phyloP scores from a whole-genome alignment of 371 early-diverging fungal genomes.

The Nosema muscidifuracis region DNA sequence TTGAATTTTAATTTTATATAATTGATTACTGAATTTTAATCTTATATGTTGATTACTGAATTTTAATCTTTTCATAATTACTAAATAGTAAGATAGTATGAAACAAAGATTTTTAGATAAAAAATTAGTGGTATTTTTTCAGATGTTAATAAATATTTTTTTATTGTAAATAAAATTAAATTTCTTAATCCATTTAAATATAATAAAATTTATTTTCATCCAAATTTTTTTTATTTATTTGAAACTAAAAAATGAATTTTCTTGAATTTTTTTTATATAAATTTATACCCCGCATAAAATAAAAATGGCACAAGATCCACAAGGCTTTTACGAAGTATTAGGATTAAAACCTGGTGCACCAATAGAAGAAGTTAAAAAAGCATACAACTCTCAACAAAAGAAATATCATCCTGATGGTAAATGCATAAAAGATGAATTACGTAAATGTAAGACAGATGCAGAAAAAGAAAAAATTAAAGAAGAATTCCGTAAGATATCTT shows the following conservation, averaged over 20 bases:
- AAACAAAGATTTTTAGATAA: too few relatives aligned
- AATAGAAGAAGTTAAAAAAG: constrained; percentile 76
- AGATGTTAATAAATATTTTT: too few relatives aligned
- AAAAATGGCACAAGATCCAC: constrained; percentile 3
- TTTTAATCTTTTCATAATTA: too few relatives aligned
- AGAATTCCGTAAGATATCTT: constrained; percentile 49
- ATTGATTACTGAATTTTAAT: too few relatives aligned
- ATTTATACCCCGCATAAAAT: neutral
- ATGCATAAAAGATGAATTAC: constrained; percentile 56
- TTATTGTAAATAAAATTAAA: too few relatives aligned
- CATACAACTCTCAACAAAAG: constrained; percentile 75
- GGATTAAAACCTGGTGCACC: constrained; percentile 73
- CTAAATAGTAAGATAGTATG: too few relatives aligned
- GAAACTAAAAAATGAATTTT: neutral
- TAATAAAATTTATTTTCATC: neutral
- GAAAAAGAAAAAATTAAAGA: constrained; percentile 44
- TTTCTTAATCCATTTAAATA: too few relatives aligned
- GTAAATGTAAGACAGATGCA: constrained; percentile 41
- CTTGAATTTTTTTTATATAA: constrained; percentile 18
- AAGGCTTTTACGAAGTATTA: constrained; percentile 71
- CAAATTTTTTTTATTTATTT: neutral
- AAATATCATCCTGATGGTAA: constrained; percentile 77
- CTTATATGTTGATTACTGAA: too few relatives aligned
- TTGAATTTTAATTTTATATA: too few relatives aligned
- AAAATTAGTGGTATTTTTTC: too few relatives aligned